A percentile compares a stretch with the other conserved stretches of the same genome.
Evolutionary conservation across 345 rosid species (phyloP).

Genomic region (Linum trigynum): DNA sequence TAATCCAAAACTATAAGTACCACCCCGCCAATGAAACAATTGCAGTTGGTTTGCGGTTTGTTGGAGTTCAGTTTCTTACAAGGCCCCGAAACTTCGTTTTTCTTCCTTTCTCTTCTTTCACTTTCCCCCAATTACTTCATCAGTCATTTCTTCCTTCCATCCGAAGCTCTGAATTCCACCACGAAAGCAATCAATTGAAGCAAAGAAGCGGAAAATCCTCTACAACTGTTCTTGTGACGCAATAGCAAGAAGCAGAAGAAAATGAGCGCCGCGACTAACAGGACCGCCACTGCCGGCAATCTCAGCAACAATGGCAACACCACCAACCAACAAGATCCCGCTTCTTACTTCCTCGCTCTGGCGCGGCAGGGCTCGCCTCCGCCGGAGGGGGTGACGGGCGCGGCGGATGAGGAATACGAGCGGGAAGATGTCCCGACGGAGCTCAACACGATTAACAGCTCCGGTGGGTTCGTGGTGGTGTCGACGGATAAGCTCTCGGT

Average conservation of each 20-base stretch:
- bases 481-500: slow-evolving; percentile 75
- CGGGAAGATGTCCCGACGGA: slow-evolving; percentile 66
- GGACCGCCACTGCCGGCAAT: neutral
- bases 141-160: neutral
- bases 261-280: slow-evolving; percentile 7
- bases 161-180: neutral
- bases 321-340: slow-evolving; percentile 30
- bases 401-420: slow-evolving; percentile 27
- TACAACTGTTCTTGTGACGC: neutral
- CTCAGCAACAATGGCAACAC: slow-evolving; percentile 3
- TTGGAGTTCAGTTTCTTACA: no score
- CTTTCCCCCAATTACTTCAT: neutral
- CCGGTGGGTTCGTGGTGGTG: slow-evolving; percentile 73
- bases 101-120: no score
- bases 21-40: no score
- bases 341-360: slow-evolving; percentile 41
- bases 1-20: no score
- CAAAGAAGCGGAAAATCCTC: neutral
- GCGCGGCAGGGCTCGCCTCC: slow-evolving; percentile 20
- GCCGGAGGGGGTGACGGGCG: slow-evolving; percentile 18
- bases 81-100: no score
- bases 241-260: neutral
- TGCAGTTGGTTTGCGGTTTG: no score
- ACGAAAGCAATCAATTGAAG: neutral
- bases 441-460: slow-evolving; percentile 76